Conservation (phyloP, 306 rosid genomes). For the Vicia villosa region DNA sequence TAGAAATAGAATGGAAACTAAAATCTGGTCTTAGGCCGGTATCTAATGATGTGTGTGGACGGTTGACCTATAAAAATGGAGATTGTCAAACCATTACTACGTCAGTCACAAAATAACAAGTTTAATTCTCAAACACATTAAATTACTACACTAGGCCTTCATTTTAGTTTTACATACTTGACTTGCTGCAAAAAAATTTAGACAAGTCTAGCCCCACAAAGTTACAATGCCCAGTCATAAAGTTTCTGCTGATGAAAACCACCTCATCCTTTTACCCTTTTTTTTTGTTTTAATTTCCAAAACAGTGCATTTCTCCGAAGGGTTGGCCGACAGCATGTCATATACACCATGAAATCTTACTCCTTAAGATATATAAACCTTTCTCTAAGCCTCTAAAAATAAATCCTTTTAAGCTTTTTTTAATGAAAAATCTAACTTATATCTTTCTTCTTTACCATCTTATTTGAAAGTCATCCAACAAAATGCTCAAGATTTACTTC, state of each 20-base stretch:
- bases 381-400: conserved; percentile 20
- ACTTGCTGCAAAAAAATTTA: conserved; percentile 9
- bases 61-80: no score
- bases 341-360: neutral
- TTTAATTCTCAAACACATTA: no score
- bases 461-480: conserved; percentile 42
- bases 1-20: no score
- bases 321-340: neutral
- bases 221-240: conserved; percentile 52
- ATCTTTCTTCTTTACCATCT: neutral
- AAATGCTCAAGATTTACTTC: conserved; percentile 3
- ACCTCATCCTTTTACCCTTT: conserved; percentile 1
- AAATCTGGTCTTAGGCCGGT: neutral
- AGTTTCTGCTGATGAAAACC: conserved; percentile 33
- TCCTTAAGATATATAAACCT: neutral
- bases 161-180: neutral
- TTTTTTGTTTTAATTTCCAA: conserved; percentile 13
- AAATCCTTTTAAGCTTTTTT: neutral
- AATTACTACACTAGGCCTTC: no score
- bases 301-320: neutral
- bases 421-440: neutral
- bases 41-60: no score
- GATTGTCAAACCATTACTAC: no score
- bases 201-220: conserved; percentile 43
- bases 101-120: no score